Conservation (phyloP, 495 filamentous ascomycete species). For the Pyrenopolyporus hunteri region DNA sequence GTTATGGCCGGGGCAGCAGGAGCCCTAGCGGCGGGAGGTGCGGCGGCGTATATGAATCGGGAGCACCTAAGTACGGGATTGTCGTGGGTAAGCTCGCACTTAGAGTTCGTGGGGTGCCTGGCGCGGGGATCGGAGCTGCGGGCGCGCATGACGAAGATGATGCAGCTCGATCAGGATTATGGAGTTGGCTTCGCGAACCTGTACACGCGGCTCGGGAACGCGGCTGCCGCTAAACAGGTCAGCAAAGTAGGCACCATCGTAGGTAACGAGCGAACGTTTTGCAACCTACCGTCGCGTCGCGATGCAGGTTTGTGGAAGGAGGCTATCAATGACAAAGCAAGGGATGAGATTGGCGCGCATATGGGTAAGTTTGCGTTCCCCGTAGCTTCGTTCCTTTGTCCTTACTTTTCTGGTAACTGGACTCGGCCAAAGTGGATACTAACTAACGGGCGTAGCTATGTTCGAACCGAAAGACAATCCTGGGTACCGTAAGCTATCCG, state of each 20-base stretch:
- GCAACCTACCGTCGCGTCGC: constrained; percentile 69
- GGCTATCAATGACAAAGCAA: constrained; percentile 76
- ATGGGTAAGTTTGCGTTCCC: constrained; percentile 56
- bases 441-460: constrained; percentile 61
- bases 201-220: constrained; percentile 80
- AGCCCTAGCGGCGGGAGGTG: constrained; percentile 83
- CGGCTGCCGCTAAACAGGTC: constrained; percentile 52
- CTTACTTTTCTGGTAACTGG: neutral
- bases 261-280: constrained; percentile 77
- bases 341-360: constrained; percentile 83
- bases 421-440: neutral
- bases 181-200: constrained; percentile 77
- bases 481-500: constrained; percentile 71
- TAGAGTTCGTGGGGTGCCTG: constrained; percentile 94
- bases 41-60: constrained; percentile 82
- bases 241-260: constrained; percentile 58
- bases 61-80: constrained; percentile 75
- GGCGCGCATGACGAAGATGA: constrained; percentile 64
- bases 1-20: constrained; percentile 81
- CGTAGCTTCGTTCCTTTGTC: constrained; percentile 3
- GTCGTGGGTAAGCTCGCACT: constrained; percentile 84
- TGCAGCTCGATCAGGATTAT: constrained; percentile 59
- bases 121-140: constrained; percentile 77
- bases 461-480: constrained; percentile 83
- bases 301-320: constrained; percentile 62